Percentiles rank a stretch among this genome's conserved stretches.
These are phyloP conservation scores for Elaphomyces granulatus DNA, from an alignment of 495 filamentous ascomycete species.

Conservation along the genomic window DNA sequence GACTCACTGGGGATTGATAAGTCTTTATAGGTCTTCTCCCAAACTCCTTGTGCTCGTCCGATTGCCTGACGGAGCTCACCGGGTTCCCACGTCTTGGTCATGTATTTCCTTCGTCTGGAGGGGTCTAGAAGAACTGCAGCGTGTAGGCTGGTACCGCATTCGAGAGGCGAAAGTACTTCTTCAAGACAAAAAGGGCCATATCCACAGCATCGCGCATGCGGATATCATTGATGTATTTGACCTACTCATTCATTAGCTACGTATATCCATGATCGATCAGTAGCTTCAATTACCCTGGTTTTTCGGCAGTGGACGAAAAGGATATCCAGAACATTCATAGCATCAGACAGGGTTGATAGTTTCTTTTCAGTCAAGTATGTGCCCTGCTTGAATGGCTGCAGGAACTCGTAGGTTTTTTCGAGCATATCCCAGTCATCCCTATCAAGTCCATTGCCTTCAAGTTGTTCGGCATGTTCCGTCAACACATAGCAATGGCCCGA, in stretches of 20 bases:
- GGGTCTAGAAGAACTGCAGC: too few relatives aligned
- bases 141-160: neutral
- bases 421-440: neutral
- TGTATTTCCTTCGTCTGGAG: neutral
- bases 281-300: neutral
- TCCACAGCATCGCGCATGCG: neutral
- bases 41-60: neutral
- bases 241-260: neutral
- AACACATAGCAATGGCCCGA: neutral
- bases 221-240: neutral
- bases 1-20: neutral
- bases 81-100: neutral
- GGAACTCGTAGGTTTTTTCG: neutral
- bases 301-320: neutral
- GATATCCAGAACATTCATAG: neutral
- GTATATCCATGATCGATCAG: neutral
- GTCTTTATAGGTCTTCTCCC: neutral
- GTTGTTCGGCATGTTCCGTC: neutral
- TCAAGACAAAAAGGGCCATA: neutral
- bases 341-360: neutral
- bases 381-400: neutral
- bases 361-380: neutral
- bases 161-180: neutral
- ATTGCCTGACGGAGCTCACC: neutral
- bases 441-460: neutral